phyloP scores from a whole-genome alignment of 257 asterid species.

The Solanum medicagineum region DNA sequence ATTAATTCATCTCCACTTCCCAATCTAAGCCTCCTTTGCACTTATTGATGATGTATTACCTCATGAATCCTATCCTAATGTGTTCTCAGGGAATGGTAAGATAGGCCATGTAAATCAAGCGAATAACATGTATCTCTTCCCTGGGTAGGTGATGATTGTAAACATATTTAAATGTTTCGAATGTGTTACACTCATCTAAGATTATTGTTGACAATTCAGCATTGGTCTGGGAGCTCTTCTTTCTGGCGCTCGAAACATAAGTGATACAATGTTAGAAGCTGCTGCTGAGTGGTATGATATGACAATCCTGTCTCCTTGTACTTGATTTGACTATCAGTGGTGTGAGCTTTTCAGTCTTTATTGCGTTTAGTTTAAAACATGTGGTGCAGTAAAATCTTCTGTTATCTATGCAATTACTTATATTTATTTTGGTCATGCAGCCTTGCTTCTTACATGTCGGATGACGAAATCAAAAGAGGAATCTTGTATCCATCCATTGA shows the following conservation, averaged over 20 bases:
- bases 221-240: slow-evolving; percentile 97
- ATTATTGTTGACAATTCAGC: slow-evolving; percentile 22
- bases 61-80: slow-evolving; percentile 1
- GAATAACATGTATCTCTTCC: slow-evolving; percentile 95
- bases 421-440: slow-evolving; percentile 24
- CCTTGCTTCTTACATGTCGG: slow-evolving; percentile 89
- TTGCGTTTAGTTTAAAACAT: neutral
- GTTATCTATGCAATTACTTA: neutral
- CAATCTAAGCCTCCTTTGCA: neutral
- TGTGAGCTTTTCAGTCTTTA: neutral
- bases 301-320: neutral
- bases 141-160: slow-evolving; percentile 61
- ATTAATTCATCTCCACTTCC: neutral
- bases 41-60: neutral
- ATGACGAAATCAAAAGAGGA: slow-evolving; percentile 70
- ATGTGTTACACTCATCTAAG: neutral
- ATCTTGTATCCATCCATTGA: slow-evolving; percentile 79
- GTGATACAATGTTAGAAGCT: slow-evolving; percentile 91
- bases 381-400: neutral
- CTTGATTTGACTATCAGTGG: neutral
- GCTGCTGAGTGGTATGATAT: slow-evolving; percentile 77
- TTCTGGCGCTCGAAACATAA: slow-evolving; percentile 77
- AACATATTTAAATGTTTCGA: neutral
- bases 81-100: slow-evolving; percentile 66
- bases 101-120: slow-evolving; percentile 95